phyloP scores from a whole-genome alignment of 208 protist genomes.

The Acanthamoeba sp. region DNA sequence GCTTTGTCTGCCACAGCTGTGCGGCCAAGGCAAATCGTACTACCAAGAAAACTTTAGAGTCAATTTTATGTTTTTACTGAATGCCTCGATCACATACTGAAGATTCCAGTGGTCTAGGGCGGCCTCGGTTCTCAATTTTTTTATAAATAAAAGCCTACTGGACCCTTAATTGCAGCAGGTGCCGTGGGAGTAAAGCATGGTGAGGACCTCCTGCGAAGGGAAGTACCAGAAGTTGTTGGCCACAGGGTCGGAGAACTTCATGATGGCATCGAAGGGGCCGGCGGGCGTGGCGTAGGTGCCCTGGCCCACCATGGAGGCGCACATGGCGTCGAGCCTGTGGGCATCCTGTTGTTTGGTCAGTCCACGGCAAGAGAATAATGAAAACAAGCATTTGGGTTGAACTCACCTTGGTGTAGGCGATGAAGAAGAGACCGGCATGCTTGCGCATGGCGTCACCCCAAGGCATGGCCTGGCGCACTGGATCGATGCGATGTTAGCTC shows the following conservation, averaged over 20 bases:
- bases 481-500: background rate
- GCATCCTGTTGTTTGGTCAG: background rate
- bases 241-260: slow-evolving; percentile 56
- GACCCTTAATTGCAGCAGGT: background rate
- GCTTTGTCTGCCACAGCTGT: no score
- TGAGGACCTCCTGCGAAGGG: slow-evolving; percentile 24
- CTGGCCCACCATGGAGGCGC: slow-evolving; percentile 36
- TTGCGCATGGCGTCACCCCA: slow-evolving; percentile 32
- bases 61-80: no score
- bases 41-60: no score
- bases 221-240: slow-evolving; percentile 61
- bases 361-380: background rate
- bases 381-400: background rate
- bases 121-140: no score
- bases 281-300: slow-evolving; percentile 17
- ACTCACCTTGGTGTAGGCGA: slow-evolving; percentile 49
- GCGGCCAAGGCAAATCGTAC: no score
- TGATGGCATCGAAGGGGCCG: slow-evolving; percentile 41
- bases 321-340: slow-evolving; percentile 33
- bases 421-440: slow-evolving; percentile 49
- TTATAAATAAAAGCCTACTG: no score
- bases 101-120: no score
- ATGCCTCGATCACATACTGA: no score
- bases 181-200: background rate
- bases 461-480: slow-evolving; percentile 46